These are phyloP conservation scores for Artemisia argyi DNA, from an alignment of 129 eudicot species.

Conservation along the genomic window DNA sequence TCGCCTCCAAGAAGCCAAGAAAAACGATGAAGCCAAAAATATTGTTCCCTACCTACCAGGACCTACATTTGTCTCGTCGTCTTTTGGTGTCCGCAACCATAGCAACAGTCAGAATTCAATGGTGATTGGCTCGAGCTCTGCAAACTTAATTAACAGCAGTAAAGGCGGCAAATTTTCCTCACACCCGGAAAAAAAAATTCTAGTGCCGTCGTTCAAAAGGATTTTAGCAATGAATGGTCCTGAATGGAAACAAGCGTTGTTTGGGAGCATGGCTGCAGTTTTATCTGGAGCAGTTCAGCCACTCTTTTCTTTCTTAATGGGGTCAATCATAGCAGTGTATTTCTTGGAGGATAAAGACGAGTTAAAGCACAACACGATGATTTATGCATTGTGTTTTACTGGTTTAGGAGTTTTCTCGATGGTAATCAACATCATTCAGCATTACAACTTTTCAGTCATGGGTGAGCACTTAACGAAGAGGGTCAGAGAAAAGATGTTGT, in stretches of 20 bases:
- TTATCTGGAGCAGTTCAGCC: conserved; percentile 90
- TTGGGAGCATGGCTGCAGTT: conserved; percentile 61
- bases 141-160: conserved; percentile 44
- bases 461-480: conserved; percentile 90
- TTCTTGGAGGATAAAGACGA: conserved; percentile 62
- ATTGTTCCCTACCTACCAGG: conserved; percentile 1
- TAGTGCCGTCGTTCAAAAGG: conserved; percentile 70
- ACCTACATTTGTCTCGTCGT: conserved; percentile 31
- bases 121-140: conserved; percentile 68
- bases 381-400: conserved; percentile 59
- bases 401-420: conserved; percentile 73
- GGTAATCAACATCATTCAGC: conserved; percentile 64
- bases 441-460: conserved; percentile 86
- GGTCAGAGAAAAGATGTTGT: conserved; percentile 80
- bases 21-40: conserved; percentile 17
- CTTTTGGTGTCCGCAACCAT: conserved; percentile 39
- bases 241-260: conserved; percentile 76
- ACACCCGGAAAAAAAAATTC: conserved; percentile 24
- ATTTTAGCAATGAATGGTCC: conserved; percentile 84
- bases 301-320: conserved; percentile 70
- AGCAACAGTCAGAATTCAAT: conserved; percentile 61
- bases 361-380: conserved; percentile 61
- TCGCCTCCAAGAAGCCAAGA: conserved; percentile 69
- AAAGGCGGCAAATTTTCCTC: conserved; percentile 15
- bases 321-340: conserved; percentile 85